phyloP scores from a whole-genome alignment of 176 grass and related monocot genomes.

The Cenchrus americanus region DNA sequence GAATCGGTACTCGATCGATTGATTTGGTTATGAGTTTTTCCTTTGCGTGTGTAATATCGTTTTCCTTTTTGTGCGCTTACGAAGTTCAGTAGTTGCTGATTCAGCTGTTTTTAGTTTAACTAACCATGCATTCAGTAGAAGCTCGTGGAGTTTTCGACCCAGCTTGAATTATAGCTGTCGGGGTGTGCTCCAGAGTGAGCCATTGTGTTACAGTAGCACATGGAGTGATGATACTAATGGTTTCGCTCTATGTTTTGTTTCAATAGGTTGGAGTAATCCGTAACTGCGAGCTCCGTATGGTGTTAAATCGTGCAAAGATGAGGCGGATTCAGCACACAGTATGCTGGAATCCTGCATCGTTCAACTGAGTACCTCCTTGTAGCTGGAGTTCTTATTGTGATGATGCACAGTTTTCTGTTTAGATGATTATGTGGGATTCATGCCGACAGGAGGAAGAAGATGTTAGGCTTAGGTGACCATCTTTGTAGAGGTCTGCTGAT shows the following conservation, averaged over 20 bases:
- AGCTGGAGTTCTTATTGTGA: conserved; percentile 13
- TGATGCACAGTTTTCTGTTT: too few relatives aligned
- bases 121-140: conserved; percentile 17
- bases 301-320: conserved; percentile 20
- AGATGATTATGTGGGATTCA: too few relatives aligned
- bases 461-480: too few relatives aligned
- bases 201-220: conserved; percentile 5
- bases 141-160: conserved; percentile 15
- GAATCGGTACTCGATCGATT: background rate
- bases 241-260: conserved; percentile 28
- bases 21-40: background rate
- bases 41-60: too few relatives aligned
- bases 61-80: background rate
- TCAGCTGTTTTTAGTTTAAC: conserved; percentile 30
- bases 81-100: conserved; percentile 20
- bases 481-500: too few relatives aligned
- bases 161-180: conserved; percentile 16
- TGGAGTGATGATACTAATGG: conserved; percentile 26
- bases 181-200: background rate
- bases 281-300: conserved; percentile 18
- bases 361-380: conserved; percentile 17
- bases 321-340: conserved; percentile 15
- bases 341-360: background rate
- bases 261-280: conserved; percentile 45
- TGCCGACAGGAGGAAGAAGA: too few relatives aligned